A percentile compares a stretch with the other conserved stretches of the same genome.
These are phyloP conservation scores for Theobroma grandiflorum DNA, from an alignment of 441 rosid genomes.

Conservation along the genomic window DNA sequence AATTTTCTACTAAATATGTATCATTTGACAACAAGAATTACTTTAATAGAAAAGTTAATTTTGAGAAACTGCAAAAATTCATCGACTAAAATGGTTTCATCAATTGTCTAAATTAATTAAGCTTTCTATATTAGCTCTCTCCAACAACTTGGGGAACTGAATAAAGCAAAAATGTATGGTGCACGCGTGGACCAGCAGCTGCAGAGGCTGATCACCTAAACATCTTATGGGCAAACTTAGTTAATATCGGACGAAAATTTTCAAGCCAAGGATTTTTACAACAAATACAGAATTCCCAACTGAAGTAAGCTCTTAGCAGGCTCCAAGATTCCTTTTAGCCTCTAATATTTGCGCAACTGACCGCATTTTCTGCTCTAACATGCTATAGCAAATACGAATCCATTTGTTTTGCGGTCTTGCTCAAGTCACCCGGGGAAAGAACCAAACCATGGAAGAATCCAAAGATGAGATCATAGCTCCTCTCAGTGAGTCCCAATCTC, in stretches of 20 bases:
- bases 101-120: not conserved
- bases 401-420: not conserved
- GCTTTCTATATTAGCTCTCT: not conserved
- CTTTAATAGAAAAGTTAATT: not conserved
- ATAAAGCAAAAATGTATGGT: not conserved
- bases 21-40: not conserved
- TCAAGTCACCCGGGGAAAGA: not conserved
- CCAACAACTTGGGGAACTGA: not conserved
- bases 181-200: not conserved
- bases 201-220: not conserved
- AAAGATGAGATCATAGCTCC: conserved; percentile 41
- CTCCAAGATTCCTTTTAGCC: not conserved
- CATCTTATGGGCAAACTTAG: not conserved
- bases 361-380: not conserved
- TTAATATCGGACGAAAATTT: not conserved
- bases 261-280: not conserved
- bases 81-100: not conserved
- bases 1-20: no score
- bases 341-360: not conserved
- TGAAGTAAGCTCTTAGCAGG: not conserved
- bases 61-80: not conserved
- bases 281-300: not conserved
- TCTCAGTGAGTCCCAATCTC: conserved; percentile 42
- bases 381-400: not conserved
- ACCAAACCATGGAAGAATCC: conserved; percentile 17